A percentile compares a stretch with the other conserved stretches of the same genome.
phyloP scores from a whole-genome alignment of 108 stramenopile species.

The Pseudonitzschia pungens region DNA sequence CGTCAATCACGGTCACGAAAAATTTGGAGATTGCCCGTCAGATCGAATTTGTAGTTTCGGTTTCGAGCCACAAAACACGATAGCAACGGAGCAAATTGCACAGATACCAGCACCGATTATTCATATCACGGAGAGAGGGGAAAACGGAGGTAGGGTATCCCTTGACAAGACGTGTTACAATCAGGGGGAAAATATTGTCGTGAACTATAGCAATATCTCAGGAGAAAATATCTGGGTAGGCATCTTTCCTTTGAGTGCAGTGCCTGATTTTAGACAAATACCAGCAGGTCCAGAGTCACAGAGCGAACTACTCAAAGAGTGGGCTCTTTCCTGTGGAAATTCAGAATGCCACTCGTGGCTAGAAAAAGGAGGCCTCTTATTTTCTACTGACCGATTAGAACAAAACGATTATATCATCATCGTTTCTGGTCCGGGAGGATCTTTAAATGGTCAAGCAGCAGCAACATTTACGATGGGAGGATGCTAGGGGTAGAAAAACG shows the following conservation, averaged over 20 bases:
- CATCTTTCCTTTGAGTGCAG: neutral
- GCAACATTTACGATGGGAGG: neutral
- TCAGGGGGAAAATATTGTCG: conserved; percentile 10
- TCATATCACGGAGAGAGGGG: neutral
- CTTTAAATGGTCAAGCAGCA: conserved; percentile 9
- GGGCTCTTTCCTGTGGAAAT: conserved; percentile 12
- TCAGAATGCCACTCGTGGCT: conserved; percentile 7
- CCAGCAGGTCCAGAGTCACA: conserved; percentile 3
- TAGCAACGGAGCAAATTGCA: neutral
- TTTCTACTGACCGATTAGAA: neutral
- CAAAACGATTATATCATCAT: neutral
- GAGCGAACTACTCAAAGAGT: conserved; percentile 4
- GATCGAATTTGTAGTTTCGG: conserved; percentile 9
- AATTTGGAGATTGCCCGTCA: neutral
- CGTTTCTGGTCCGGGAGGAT: conserved; percentile 5
- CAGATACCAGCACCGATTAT: neutral
- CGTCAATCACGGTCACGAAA: conserved; percentile 34
- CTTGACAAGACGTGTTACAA: conserved; percentile 12
- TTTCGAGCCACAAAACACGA: neutral
- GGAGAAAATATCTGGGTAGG: conserved; percentile 7
- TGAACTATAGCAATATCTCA: neutral
- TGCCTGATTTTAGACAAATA: neutral
- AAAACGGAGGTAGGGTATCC: conserved; percentile 1
- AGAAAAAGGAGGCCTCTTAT: neutral
- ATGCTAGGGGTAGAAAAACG: conserved; percentile 5